A percentile compares a stretch with the other conserved stretches of the same genome.
Conservation (phyloP, 140 eudicot species). For the Anethum foeniculum region DNA sequence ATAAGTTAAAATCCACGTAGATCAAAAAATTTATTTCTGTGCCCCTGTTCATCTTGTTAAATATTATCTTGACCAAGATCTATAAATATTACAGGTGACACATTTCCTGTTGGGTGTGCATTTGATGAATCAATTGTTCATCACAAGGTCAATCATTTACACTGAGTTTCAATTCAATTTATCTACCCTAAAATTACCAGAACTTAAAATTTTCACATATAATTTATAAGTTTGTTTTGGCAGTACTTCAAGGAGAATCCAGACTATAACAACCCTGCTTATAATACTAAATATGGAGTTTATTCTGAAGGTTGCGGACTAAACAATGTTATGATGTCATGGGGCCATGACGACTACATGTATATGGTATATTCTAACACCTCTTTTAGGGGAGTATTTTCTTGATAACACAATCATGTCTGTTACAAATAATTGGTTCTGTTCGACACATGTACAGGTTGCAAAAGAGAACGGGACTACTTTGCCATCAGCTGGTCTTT, state of each 20-base stretch:
- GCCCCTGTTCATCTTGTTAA: not conserved
- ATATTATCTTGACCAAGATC: not conserved
- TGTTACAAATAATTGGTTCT: not conserved
- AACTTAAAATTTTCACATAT: not conserved
- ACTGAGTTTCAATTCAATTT: not conserved
- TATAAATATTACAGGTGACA: slow-evolving; percentile 39
- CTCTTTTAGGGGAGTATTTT: not conserved
- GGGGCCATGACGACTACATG: slow-evolving; percentile 78
- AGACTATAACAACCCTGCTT: slow-evolving; percentile 49
- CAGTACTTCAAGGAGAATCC: slow-evolving; percentile 71
- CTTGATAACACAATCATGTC: not conserved
- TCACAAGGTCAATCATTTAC: slow-evolving; percentile 39
- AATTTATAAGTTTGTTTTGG: not conserved
- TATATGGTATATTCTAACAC: not conserved
- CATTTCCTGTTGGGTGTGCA: slow-evolving; percentile 90
- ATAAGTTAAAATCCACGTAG: too few relatives aligned
- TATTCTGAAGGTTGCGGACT: slow-evolving; percentile 76
- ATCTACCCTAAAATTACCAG: not conserved
- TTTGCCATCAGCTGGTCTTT: slow-evolving; percentile 51
- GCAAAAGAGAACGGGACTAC: slow-evolving; percentile 39
- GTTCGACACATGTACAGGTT: slow-evolving; percentile 27
- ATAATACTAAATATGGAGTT: slow-evolving; percentile 57
- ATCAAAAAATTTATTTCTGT: not conserved
- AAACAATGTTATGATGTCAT: slow-evolving; percentile 69
- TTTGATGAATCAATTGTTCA: slow-evolving; percentile 73